phyloP scores from a whole-genome alignment of 2,329 filamentous ascomycete species.

The Alternaria sp. region DNA sequence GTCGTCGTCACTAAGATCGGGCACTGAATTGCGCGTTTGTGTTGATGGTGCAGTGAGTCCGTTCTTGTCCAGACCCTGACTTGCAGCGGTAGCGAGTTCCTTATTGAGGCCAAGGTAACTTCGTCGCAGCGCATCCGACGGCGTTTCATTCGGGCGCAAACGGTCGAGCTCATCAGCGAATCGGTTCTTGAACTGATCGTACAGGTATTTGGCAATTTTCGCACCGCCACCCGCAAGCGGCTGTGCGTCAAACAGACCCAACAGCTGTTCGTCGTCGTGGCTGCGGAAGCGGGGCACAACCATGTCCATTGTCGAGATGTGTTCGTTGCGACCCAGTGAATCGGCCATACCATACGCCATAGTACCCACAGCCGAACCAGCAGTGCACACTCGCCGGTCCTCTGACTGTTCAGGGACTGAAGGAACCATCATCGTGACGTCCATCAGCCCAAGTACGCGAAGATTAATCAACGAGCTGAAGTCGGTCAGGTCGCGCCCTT shows the following conservation, averaged over 20 bases:
- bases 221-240: conserved; percentile 87
- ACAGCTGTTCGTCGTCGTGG: conserved; percentile 84
- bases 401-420: conserved; percentile 95
- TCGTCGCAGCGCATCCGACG: conserved; percentile 81
- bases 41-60: conserved; percentile 46
- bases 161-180: conserved; percentile 82
- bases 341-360: conserved; percentile 98
- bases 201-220: conserved; percentile 93
- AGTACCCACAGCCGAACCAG: conserved; percentile 88
- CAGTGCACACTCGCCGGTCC: conserved; percentile 93
- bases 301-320: conserved; percentile 93
- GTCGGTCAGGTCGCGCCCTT: conserved; percentile 80
- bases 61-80: conserved; percentile 77
- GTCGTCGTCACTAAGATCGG: conserved; percentile 86
- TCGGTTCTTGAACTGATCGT: conserved; percentile 90
- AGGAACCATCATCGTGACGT: conserved; percentile 92
- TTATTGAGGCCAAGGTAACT: conserved; percentile 92
- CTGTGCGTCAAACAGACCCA: conserved; percentile 97
- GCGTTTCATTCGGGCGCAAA: conserved; percentile 73
- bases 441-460: conserved; percentile 91
- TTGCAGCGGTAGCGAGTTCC: conserved; percentile 84
- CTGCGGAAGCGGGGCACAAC: conserved; percentile 92
- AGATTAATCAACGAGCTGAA: conserved; percentile 86
- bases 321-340: conserved; percentile 88
- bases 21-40: conserved; percentile 71